These are phyloP conservation scores for Stachybotrys chartarum DNA, from an alignment of 2,329 filamentous ascomycete species.

Conservation along the genomic window DNA sequence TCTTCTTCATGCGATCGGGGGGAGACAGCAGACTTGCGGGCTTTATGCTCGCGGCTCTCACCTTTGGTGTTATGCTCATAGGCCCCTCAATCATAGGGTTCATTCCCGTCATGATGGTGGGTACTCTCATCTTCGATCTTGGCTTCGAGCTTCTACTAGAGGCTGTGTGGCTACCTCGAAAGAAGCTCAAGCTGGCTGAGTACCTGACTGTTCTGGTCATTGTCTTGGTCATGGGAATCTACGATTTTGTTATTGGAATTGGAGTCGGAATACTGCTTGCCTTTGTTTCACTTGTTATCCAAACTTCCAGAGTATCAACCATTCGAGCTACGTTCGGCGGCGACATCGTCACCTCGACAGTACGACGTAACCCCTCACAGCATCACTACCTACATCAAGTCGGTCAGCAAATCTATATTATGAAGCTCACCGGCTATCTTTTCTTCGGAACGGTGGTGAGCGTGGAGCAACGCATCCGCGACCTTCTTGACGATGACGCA, in stretches of 20 bases:
- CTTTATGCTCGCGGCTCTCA: slow-evolving; percentile 73
- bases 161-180: slow-evolving; percentile 80
- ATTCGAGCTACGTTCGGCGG: slow-evolving; percentile 88
- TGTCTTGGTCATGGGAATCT: slow-evolving; percentile 90
- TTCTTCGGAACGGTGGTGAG: slow-evolving; percentile 98
- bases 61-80: slow-evolving; percentile 73
- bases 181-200: slow-evolving; percentile 79
- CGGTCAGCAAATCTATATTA: slow-evolving; percentile 79
- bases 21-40: slow-evolving; percentile 83
- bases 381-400: slow-evolving; percentile 80
- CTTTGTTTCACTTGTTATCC: slow-evolving; percentile 83
- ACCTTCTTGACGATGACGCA: slow-evolving; percentile 72
- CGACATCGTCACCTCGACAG: slow-evolving; percentile 82
- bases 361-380: slow-evolving; percentile 83
- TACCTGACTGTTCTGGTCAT: slow-evolving; percentile 87
- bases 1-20: slow-evolving; percentile 93
- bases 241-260: slow-evolving; percentile 94
- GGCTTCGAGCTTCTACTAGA: slow-evolving; percentile 89
- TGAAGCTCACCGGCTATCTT: slow-evolving; percentile 90
- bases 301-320: slow-evolving; percentile 83
- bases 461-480: slow-evolving; percentile 82
- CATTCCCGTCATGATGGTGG: slow-evolving; percentile 96
- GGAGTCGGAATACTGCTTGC: slow-evolving; percentile 86
- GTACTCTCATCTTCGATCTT: slow-evolving; percentile 87
- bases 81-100: slow-evolving; percentile 86